Evolutionary conservation across 1,139 yeast species (phyloP), one percentile per base, ranked within the genome.

Genomic region (Yamadazyma trypodendri): DNA sequence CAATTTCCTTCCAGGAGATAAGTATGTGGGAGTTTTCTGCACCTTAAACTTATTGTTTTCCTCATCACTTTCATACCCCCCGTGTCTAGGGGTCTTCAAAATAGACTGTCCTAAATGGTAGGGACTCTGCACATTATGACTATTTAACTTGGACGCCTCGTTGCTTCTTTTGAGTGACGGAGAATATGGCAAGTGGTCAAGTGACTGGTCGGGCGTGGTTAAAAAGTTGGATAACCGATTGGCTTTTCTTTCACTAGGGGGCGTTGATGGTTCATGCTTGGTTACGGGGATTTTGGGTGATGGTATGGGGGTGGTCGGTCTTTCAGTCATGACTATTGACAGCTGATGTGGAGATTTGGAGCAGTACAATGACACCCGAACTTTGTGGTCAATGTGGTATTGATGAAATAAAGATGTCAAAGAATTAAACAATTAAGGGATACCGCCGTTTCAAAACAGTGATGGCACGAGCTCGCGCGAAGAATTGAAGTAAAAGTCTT

Each of bases 1-100:
- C 21, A 69, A 53, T 37, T 61, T 60, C 39, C 59, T 61, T 3
- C 73, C 75, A 1, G 72, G 68, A n/a, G 67, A 60, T 42, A 69
- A 68, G 44, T 55, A 70, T 48, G 63, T 67, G 6, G 72, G 71
- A 4, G 74, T 68, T 38, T 63, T 65, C 45, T 65, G 66, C 29
- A 64, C 51, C 47, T 68, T 68, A 31, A 44, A 29, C 29, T 42
- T 43, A 35, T 36, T 8, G 14, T 53, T 51, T 31, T 47, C 45
- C 11, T 55, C 59, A 34, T 52, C 56, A 12, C 61, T 54, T 36
- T 63, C 67, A 43, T 58, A 54, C 12, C 55, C 61, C 14, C 38
- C 32, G 42, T 57, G 60, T 32, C 69, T 50, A 2, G 74, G 74
- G 4, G 75, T 67, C 40, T 65, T 65, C 36, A 68, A 55, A 3